Conservation (phyloP, 2,329 filamentous ascomycete genomes). For the Alternaria dauci region DNA sequence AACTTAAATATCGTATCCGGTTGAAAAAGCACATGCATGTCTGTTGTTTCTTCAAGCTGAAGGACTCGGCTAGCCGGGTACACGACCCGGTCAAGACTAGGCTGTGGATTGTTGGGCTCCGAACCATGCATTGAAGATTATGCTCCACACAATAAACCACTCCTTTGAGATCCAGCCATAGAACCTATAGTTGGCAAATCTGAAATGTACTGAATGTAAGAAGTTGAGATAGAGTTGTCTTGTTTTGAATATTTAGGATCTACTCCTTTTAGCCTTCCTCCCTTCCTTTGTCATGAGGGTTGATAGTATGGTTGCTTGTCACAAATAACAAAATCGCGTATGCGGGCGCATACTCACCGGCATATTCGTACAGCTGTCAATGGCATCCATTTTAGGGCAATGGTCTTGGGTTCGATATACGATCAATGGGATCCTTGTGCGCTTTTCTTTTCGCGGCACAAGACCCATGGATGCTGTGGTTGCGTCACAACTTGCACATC, state of each 20-base stretch:
- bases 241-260: too few relatives aligned
- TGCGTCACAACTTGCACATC: slow-evolving; percentile 9
- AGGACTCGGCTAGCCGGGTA: background rate
- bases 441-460: background rate
- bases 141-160: background rate
- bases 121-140: background rate
- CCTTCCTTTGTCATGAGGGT: too few relatives aligned
- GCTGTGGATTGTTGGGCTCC: background rate
- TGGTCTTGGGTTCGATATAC: background rate
- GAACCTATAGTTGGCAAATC: background rate
- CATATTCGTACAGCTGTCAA: background rate
- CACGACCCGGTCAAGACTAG: background rate
- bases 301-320: too few relatives aligned
- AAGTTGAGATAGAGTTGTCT: too few relatives aligned
- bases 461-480: background rate
- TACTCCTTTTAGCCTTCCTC: too few relatives aligned
- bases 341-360: background rate
- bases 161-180: background rate
- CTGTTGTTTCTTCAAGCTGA: background rate
- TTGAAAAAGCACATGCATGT: background rate
- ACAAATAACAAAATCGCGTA: background rate
- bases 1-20: too few relatives aligned
- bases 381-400: slow-evolving; percentile 10
- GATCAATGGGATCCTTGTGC: background rate
- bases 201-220: too few relatives aligned